A percentile compares a stretch with the other conserved stretches of the same genome.
Evolutionary conservation across 495 filamentous ascomycete genomes (phyloP).

Genomic region (Monascus purpureus): DNA sequence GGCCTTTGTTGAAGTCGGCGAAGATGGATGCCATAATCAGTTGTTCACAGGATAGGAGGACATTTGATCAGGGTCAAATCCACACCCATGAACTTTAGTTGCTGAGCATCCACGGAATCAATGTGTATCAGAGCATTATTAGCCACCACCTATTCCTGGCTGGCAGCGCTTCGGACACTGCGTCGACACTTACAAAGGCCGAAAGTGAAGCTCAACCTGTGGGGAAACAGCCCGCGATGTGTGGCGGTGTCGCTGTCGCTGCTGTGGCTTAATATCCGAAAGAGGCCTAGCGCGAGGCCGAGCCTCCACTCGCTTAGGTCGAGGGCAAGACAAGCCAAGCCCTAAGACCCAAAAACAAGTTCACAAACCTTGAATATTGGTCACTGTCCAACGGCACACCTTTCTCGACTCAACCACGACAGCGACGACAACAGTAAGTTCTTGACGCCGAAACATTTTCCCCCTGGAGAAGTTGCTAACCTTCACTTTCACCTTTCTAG

Average conservation of each 20-base stretch:
- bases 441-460: too few species aligned
- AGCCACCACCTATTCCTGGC: too few species aligned
- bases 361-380: conserved; percentile 34
- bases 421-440: conserved; percentile 44
- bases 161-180: too few species aligned
- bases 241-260: background rate
- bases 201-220: too few species aligned
- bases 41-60: too few species aligned
- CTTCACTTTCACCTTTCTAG: conserved; percentile 24
- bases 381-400: conserved; percentile 22
- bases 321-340: conserved; percentile 31
- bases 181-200: too few species aligned
- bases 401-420: conserved; percentile 34
- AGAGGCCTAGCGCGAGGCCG: conserved; percentile 11
- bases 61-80: too few species aligned
- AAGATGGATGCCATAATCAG: conserved; percentile 48
- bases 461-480: conserved; percentile 9
- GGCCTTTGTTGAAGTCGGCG: conserved; percentile 45
- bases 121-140: too few species aligned
- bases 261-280: conserved; percentile 9
- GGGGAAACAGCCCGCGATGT: background rate
- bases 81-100: too few species aligned
- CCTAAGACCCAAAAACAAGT: conserved; percentile 29
- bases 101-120: too few species aligned
- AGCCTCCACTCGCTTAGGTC: conserved; percentile 32